Evolutionary conservation across 768 basidiomycete genomes (phyloP), one percentile per base, ranked within the genome.

Genomic region (Rhodotorula paludigena): DNA sequence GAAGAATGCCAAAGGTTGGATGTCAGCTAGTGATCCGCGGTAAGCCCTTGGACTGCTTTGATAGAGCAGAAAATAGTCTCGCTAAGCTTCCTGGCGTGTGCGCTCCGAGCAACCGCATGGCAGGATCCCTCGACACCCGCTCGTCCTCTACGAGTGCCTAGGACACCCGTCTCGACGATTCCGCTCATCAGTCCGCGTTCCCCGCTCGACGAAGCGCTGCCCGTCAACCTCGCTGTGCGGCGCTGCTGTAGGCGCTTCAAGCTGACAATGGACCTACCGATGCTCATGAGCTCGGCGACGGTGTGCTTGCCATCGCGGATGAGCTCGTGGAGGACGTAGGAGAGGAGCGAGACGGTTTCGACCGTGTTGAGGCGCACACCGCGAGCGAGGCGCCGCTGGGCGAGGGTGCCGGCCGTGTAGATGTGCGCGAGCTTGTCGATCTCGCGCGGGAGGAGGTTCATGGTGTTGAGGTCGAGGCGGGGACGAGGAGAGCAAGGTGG

Each of bases 301-400:
- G 86, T 85, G 76, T 92, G 83, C 23, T 79, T 77, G 6, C 93
- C 94, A 88, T 98, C 96, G 16, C 96, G 83, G 74, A 96, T 94
- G 55, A 86, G 85, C 78, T 97, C 94, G 74, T 98, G 94, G 3
- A 97, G 84, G 74, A 90, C 89, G n/a, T 85, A 85, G 3, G 92
- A 87, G 71, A 99, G 92, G 15, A 99, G 84, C 4, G 90, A 92
- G 21, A 86, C 84, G 0, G 92, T 87, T 79, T 99, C 96, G 6
- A 89, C 84, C 68, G 86, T 80, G 79, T 98, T 98, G 61, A 98
- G 84, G 61, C 83, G 84, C 42, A 94, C 77, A 15, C 96, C 96
- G n/a, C 96, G 84, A 9, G 94, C 94, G 23, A 99, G 86, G 47
- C 96, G 88, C 75, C 91, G 88, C 79, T 98, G 94, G 2, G 96